Evolutionary conservation across 1,284 basidiomycete species (phyloP), one percentile per base, ranked within the genome.

Genomic region (Puccinia hordei): DNA sequence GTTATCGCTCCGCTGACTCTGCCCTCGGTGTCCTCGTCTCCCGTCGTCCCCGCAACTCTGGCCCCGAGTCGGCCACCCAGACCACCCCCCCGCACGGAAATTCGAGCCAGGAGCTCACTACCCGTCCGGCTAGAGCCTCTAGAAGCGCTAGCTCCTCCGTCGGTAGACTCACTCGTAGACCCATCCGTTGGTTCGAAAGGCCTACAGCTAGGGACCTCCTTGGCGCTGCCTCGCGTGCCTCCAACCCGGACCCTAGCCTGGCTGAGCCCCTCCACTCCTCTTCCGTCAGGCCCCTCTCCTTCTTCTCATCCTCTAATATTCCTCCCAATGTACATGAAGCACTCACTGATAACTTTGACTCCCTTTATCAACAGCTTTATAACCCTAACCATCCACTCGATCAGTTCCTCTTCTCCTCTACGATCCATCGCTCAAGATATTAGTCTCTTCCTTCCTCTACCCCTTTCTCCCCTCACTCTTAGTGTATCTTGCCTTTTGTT

Each of bases 111-210:
- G 46, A 49, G 46, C 10, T 15, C 59, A 19, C 15, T 4, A 15
- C 15, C 33, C 33, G 59, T 13, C 2, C 59, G 1, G 17, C 33
- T 22, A 27, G 59, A 15, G 4, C 15, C 33, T 12, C 59, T 6
- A 63, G 59, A 33, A 63, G 59, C 38, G n/a, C 65, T 13, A 68
- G 65, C 44, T 24, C 66, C 66, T 27, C 41, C 4, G 41, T 38
- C 9, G 41, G 41, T 13, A 35, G 49, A 41, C 49, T 69, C 9
- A 69, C 66, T 49, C 41, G 66, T 30, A 38, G 66, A n/a, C 66
- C 66, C 6, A 69, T 69, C 66, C 41, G 66, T 27, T 69, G 66
- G 66, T 30, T 69, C 30, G 66, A 69, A 30, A 69, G 59, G 12
- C 59, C 57, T 1, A 10, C 59, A 4, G 10, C n/a, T 33, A 63